Percentiles rank a stretch among this genome's conserved stretches.
phyloP scores from a whole-genome alignment of 768 basidiomycete species.

The Mycena albidolilacea region DNA sequence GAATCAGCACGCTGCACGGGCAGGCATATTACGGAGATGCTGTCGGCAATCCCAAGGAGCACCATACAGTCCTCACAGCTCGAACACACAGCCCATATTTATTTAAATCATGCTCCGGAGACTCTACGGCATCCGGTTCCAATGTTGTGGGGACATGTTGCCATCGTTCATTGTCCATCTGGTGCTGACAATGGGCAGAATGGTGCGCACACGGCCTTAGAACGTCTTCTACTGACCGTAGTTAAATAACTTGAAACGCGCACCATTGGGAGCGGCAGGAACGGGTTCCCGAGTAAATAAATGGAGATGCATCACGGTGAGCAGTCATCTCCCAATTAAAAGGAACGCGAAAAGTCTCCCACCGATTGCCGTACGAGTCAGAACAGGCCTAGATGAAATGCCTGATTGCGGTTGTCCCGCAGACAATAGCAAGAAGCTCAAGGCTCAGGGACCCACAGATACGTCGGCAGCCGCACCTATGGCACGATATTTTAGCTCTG shows the following conservation, averaged over 20 bases:
- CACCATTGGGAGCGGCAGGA: conserved; percentile 19
- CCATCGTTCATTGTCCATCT: conserved; percentile 19
- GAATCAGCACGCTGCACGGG: conserved; percentile 25
- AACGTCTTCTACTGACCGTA: background rate
- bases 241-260: conserved; percentile 12
- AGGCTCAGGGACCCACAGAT: background rate
- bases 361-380: conserved; percentile 30
- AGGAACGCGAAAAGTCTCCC: conserved; percentile 12
- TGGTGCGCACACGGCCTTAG: background rate
- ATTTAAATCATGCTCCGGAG: conserved; percentile 17
- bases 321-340: background rate
- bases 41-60: conserved; percentile 19
- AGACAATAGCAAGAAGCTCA: background rate
- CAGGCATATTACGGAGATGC: conserved; percentile 19
- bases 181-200: conserved; percentile 1
- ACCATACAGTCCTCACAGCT: conserved; percentile 25
- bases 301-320: conserved; percentile 3
- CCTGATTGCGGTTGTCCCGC: background rate
- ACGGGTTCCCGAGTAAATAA: background rate
- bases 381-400: background rate
- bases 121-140: background rate
- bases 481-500: conserved; percentile 13
- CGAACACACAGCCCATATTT: conserved; percentile 32
- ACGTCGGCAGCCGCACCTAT: background rate
- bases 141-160: conserved; percentile 4